These are phyloP conservation scores for Aspergillus niger DNA, from an alignment of 2,329 filamentous ascomycete species.

Conservation along the genomic window DNA sequence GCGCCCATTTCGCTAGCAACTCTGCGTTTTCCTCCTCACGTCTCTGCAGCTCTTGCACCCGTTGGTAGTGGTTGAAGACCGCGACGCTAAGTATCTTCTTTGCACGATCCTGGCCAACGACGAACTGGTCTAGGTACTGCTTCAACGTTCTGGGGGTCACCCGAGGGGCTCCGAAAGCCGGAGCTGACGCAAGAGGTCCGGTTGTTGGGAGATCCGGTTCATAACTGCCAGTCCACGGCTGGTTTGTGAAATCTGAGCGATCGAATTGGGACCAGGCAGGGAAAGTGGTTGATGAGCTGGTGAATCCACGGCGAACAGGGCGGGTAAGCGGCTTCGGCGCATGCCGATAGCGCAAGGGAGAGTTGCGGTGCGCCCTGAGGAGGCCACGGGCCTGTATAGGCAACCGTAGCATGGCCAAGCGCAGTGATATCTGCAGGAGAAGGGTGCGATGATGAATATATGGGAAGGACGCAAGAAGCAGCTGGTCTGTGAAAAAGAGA, in stretches of 20 bases:
- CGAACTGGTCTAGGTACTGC: constrained; percentile 89
- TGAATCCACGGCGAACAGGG: constrained; percentile 23
- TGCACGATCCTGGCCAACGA: constrained; percentile 91
- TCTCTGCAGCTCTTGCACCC: constrained; percentile 73
- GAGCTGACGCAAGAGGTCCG: constrained; percentile 63
- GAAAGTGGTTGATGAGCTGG: constrained; percentile 36
- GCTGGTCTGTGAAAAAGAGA: background rate
- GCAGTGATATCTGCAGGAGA: constrained; percentile 8
- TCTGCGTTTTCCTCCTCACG: constrained; percentile 79
- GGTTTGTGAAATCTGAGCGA: constrained; percentile 64
- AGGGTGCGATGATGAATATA: background rate
- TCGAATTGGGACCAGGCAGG: constrained; percentile 55
- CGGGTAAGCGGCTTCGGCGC: constrained; percentile 12
- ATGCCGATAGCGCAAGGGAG: constrained; percentile 28
- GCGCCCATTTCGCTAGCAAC: constrained; percentile 68
- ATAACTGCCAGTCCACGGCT: constrained; percentile 64
- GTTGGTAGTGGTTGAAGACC: constrained; percentile 96
- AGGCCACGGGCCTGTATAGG: constrained; percentile 30
- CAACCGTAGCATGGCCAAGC: constrained; percentile 36
- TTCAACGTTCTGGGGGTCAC: constrained; percentile 72
- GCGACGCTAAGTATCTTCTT: constrained; percentile 90
- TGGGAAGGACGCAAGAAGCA: background rate
- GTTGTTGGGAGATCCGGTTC: constrained; percentile 63
- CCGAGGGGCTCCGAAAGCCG: constrained; percentile 58
- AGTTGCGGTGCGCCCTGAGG: constrained; percentile 22